phyloP scores from a whole-genome alignment of 192 early-diverging fungal genomes.

The Podila epicladia region DNA sequence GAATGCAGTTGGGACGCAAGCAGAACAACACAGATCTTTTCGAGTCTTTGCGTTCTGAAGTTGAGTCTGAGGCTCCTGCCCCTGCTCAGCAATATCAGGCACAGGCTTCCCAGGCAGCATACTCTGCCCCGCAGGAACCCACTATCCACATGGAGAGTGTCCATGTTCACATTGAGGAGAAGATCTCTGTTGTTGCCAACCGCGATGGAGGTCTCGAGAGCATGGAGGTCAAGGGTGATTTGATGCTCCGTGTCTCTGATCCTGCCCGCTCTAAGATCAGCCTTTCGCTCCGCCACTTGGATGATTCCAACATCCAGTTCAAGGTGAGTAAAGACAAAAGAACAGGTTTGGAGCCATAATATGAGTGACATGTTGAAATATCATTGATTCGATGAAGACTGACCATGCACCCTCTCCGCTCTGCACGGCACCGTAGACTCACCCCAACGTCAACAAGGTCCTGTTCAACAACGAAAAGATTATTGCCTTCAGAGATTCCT shows the following conservation, averaged over 20 bases:
- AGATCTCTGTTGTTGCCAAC: constrained; percentile 83
- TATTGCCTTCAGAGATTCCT: constrained; percentile 84
- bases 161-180: constrained; percentile 90
- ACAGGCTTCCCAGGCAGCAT: constrained; percentile 18
- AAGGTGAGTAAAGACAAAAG: constrained; percentile 59
- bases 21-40: constrained; percentile 80
- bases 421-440: constrained; percentile 69
- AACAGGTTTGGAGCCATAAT: background rate
- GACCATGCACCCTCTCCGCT: background rate
- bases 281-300: constrained; percentile 66
- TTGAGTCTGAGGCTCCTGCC: constrained; percentile 51
- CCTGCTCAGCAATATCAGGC: constrained; percentile 29
- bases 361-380: too few relatives aligned
- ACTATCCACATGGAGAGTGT: constrained; percentile 73
- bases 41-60: constrained; percentile 87
- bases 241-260: constrained; percentile 85
- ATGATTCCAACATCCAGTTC: constrained; percentile 80
- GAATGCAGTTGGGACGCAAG: constrained; percentile 97
- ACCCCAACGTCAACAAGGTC: constrained; percentile 96
- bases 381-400: background rate
- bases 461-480: constrained; percentile 76
- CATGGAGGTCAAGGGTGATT: constrained; percentile 94
- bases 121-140: constrained; percentile 36
- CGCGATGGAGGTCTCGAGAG: constrained; percentile 91
- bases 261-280: constrained; percentile 68